Conservation (phyloP, 2,329 filamentous ascomycete genomes). For the Scolecobasidium constrictum region DNA sequence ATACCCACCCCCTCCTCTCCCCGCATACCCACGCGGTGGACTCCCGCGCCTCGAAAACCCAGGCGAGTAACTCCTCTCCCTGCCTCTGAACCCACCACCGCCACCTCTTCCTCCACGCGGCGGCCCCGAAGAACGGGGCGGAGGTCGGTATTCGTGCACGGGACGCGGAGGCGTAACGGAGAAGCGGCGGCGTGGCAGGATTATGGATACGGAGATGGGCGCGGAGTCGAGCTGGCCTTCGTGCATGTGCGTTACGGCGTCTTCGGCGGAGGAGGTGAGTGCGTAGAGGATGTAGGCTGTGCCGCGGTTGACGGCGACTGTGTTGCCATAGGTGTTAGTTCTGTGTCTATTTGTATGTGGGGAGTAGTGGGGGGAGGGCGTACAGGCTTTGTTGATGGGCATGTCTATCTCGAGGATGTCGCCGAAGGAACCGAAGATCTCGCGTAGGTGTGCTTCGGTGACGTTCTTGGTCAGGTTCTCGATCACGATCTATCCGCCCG, state of each 20-base stretch:
- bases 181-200: constrained; percentile 73
- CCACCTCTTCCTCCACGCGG: too few relatives aligned
- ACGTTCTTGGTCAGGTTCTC: constrained; percentile 95
- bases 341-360: background rate
- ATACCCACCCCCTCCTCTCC: constrained; percentile 9
- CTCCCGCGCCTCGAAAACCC: background rate
- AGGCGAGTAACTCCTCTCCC: background rate
- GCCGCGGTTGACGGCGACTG: constrained; percentile 81
- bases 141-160: constrained; percentile 7
- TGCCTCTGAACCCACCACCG: background rate
- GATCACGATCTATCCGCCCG: constrained; percentile 63
- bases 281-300: constrained; percentile 86
- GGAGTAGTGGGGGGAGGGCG: constrained; percentile 20
- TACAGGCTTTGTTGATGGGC: constrained; percentile 79
- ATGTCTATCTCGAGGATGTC: constrained; percentile 78
- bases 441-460: constrained; percentile 73
- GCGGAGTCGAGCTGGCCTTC: constrained; percentile 87
- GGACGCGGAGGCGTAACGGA: constrained; percentile 62
- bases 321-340: constrained; percentile 2
- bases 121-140: too few relatives aligned
- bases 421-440: constrained; percentile 88
- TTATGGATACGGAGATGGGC: constrained; percentile 76
- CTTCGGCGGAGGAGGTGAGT: constrained; percentile 67
- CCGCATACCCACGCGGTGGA: background rate
- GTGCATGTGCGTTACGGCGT: constrained; percentile 92